A percentile compares a stretch with the other conserved stretches of the same genome.
phyloP scores from a whole-genome alignment of 2,329 filamentous ascomycete species.

The Penicillium rolfsii region DNA sequence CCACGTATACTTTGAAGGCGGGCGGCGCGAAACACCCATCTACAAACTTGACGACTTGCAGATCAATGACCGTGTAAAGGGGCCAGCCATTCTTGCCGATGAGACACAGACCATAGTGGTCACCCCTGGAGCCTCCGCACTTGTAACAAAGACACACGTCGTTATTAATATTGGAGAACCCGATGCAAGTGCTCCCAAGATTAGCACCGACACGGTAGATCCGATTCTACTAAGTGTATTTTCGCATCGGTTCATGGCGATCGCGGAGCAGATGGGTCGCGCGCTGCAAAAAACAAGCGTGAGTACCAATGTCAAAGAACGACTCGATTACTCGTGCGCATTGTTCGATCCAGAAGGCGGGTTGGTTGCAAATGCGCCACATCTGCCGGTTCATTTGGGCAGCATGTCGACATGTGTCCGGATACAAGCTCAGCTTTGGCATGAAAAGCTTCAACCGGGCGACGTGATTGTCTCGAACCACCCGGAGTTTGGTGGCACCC shows the following conservation, averaged over 20 bases:
- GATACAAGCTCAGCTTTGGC: conserved; percentile 75
- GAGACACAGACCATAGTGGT: conserved; percentile 54
- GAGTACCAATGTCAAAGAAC: conserved; percentile 77
- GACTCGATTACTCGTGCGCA: conserved; percentile 79
- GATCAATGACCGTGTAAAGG: conserved; percentile 72
- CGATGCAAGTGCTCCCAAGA: conserved; percentile 31
- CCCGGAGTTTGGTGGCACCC: conserved; percentile 80
- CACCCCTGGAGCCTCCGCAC: conserved; percentile 42
- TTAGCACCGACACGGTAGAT: conserved; percentile 63
- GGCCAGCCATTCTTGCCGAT: conserved; percentile 82
- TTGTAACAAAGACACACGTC: conserved; percentile 43
- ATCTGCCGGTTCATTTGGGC: conserved; percentile 77
- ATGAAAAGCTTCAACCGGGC: conserved; percentile 70
- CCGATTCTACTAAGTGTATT: conserved; percentile 79
- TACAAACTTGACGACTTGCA: conserved; percentile 78
- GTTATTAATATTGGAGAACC: conserved; percentile 39
- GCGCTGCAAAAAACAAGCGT: conserved; percentile 74
- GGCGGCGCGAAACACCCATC: conserved; percentile 74
- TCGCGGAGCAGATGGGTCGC: conserved; percentile 82
- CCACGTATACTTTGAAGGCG: conserved; percentile 82
- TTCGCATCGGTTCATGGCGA: conserved; percentile 81
- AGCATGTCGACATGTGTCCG: conserved; percentile 79
- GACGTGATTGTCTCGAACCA: conserved; percentile 81
- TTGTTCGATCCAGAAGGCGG: conserved; percentile 74
- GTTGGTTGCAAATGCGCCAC: conserved; percentile 68